Evolutionary conservation across 768 basidiomycete species (phyloP), one percentile per base, ranked within the genome.

Genomic region (Cystobasidiopsis lactophilus): DNA sequence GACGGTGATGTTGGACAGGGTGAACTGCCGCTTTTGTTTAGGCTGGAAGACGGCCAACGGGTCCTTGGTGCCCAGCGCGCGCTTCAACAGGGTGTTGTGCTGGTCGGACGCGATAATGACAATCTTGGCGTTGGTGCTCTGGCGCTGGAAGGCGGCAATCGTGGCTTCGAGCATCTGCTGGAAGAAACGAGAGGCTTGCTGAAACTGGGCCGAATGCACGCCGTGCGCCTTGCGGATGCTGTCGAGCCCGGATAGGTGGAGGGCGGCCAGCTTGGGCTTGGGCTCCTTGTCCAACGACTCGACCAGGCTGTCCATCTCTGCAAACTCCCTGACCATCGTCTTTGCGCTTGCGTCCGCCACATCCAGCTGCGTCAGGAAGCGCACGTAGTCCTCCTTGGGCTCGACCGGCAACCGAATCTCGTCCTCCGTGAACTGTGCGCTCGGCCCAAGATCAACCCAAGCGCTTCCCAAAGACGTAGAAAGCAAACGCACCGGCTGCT

Each of bases 1-100:
- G 21, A 95, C 70, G 16, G 80, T 81, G 5, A 88, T 72, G 52
- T 78, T 73, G 63, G 83, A 9, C 16, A 10, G 26, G 9, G 7
- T 29, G 23, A 13, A 27, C 30, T 47, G 29, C 16, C 45, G 24
- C 23, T 47, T n/a, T 13, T 24, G 9, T 23, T 47, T 9, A 23
- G 45, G 9, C 7, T 26, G 40, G 45, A 47, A 47, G 14, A 26
- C 21, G 5, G 45, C 14, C 14, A 47, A 26, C 14, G 23, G 14
- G 45, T 26, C 23, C 4, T n/a, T 9, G 23, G 23, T 27, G 5
- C 23, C 3, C 45, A 27, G 16, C 11, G 23, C 23, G 45, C 30
- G 45, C 23, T 47, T 23, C 23, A 26, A 23, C 4, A 10, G 45
- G 10, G 14, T 26, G 5, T 4, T 4, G 4, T 23, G 4, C 16